Evolutionary conservation across 78 protist species (phyloP), one percentile per base, ranked within the genome.

Genomic region (Parvularia atlantis): DNA sequence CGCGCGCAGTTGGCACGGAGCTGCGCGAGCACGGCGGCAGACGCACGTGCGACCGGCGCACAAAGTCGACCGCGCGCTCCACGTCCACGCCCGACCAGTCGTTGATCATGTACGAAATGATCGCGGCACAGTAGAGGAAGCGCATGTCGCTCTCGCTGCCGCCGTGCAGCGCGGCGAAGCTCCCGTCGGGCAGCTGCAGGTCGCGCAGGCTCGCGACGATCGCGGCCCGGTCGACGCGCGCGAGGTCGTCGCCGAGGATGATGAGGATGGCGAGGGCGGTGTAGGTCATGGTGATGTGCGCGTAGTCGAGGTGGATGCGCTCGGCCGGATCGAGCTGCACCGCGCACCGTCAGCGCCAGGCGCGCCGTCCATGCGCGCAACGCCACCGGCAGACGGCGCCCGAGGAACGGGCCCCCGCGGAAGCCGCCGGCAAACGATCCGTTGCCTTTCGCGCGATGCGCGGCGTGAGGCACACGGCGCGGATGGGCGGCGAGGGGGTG

Each of bases 131-230:
- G 59, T 67, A 85, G 20, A 85, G 62, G 66, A 74, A 77, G 33
- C 90, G 69, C 52, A 85, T 46, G 53, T 85, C 90, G 37, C 36
- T 41, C 52, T 85, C 90, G 31, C 81, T 68, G n/a, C 43, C 52
- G 26, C 53, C 46, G 26, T 17, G 1, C 30, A 24, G 3, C 33
- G 73, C 6, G 33, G 2, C 0, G 50, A 69, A 41, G 20, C 26
- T 31, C 33, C 62, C 59, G 46, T 76, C 71, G 7, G 24, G 39
- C 39, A 35, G 48, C 37, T 69, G 83, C 10, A 48, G 28, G 6
- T 16, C 10, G 22, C 28, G 60, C 26, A 85, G 22, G 41, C 75
- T 14, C 28, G 40, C 13, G n/a, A 66, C 67, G 19, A 85, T 76
- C n/a, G 86, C 78, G 4, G 52, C 44, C 10, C 63, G 59, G 40